Base-by-base conservation (phyloP, 495 filamentous ascomycete species). In the Penicillium angulare region DNA sequence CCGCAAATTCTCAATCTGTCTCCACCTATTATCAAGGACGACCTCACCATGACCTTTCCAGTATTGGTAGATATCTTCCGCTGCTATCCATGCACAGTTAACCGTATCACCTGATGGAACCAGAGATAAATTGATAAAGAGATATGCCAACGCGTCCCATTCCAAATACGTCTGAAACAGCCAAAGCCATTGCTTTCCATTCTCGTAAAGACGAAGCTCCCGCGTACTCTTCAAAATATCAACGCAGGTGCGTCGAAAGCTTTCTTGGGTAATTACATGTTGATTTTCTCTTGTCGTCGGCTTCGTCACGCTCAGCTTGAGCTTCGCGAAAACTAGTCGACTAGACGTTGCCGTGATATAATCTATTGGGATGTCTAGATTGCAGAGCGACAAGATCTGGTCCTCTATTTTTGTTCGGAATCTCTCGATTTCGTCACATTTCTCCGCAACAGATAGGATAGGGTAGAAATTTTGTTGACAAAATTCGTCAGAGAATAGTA, bases 121-220 rank as follows among this genome's bases (percentile, higher is more conserved):
- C 26, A 82, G 72, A 56, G 83, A 82, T 3, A 90, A 72, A 52
- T 92, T 87, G 2, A 85, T 75, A 5, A 92, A 66, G 3, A 67
- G 71, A 55, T 84, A 88, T 1, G 82, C 82, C 3, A 91, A 74
- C 9, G 88, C 86, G 51, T 91, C 86, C 84, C 85, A 88, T 52
- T 90, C 85, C 9, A 84, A 79, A 60, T 90, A 90, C 0, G 83
- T 90, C 63, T 84, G 80, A 68, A 90, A 90, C n/a, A 90, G 74
- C 89, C 64, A 64, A 3, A 57, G 35, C 64, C 58, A 67, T 24
- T 45, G 49, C 33, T 32, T 50, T 6, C 58, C 52, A 4, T 46
- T 49, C 20, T 60, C 53, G 21, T 57, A 50, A 3, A 17, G n/a
- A 8, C 57, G 49, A 9, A 66, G 18, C 4, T 10, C 9, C 5